Evolutionary conservation across 805 yeast species (phyloP).

Genomic region (Candida gorgasii): DNA sequence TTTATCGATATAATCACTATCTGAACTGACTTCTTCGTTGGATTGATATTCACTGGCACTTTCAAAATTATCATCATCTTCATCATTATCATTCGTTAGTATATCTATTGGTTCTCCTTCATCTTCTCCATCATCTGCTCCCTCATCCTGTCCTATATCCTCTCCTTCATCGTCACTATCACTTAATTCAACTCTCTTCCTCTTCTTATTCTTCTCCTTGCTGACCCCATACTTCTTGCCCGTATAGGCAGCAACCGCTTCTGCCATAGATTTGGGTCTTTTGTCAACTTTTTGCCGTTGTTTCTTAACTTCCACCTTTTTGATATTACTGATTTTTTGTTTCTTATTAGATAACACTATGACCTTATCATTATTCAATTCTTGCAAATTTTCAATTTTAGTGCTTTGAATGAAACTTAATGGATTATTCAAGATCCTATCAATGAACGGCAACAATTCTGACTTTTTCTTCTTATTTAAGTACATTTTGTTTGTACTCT

Average conservation of each 20-base stretch:
- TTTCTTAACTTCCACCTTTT: conserved; percentile 8
- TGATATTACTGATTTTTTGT: conserved; percentile 7
- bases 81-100: conserved; percentile 1
- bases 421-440: conserved; percentile 16
- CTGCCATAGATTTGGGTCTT: conserved; percentile 53
- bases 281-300: conserved; percentile 11
- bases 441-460: conserved; percentile 16
- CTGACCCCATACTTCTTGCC: conserved; percentile 51
- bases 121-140: too few species aligned
- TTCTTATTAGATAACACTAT: conserved; percentile 15
- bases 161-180: conserved; percentile 24
- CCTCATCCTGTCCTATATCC: conserved; percentile 26
- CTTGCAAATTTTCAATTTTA: conserved; percentile 14
- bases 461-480: conserved; percentile 13
- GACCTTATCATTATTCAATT: conserved; percentile 13
- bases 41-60: conserved; percentile 19
- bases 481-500: too few species aligned
- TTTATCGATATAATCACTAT: conserved; percentile 10
- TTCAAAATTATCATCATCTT: conserved; percentile 4
- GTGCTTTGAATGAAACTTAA: conserved; percentile 18
- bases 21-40: conserved; percentile 6
- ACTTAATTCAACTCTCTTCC: conserved; percentile 23
- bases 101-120: conserved; percentile 4
- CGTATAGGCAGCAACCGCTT: conserved; percentile 58
- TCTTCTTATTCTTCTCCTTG: conserved; percentile 38